Conservation (phyloP, 768 basidiomycete species). For the Leccinum disarticulatum region DNA sequence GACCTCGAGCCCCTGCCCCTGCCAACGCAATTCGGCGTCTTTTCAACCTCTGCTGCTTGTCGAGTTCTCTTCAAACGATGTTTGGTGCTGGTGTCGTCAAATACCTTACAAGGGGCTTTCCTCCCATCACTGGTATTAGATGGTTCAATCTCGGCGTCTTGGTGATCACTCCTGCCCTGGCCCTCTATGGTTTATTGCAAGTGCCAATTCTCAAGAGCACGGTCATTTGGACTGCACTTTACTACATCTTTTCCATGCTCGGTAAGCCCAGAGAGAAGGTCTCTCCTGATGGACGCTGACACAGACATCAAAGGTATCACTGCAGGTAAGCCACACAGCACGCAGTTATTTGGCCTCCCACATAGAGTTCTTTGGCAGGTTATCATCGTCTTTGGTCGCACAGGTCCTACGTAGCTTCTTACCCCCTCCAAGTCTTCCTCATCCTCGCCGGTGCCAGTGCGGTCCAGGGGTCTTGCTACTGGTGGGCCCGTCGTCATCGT, state of each 20-base stretch:
- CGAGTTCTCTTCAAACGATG: slow-evolving; percentile 10
- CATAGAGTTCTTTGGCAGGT: slow-evolving; percentile 37
- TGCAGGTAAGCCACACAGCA: slow-evolving; percentile 37
- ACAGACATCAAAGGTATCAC: slow-evolving; percentile 45
- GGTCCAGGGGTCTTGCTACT: slow-evolving; percentile 83
- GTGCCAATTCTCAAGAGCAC: slow-evolving; percentile 54
- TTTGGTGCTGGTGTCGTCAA: slow-evolving; percentile 8
- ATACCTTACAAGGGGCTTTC: slow-evolving; percentile 35
- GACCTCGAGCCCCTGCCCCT: slow-evolving; percentile 3
- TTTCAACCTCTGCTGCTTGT: slow-evolving; percentile 2
- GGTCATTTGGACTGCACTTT: slow-evolving; percentile 56
- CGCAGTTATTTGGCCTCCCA: background rate
- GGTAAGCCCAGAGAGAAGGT: slow-evolving; percentile 41
- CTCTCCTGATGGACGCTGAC: slow-evolving; percentile 13
- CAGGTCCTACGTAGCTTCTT: slow-evolving; percentile 74
- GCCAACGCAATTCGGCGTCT: slow-evolving; percentile 8
- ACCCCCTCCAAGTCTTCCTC: slow-evolving; percentile 68
- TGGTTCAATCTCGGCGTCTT: slow-evolving; percentile 81
- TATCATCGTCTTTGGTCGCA: slow-evolving; percentile 90
- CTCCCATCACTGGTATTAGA: slow-evolving; percentile 53
- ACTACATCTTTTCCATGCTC: slow-evolving; percentile 88
- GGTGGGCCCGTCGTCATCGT: slow-evolving; percentile 85
- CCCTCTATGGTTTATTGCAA: slow-evolving; percentile 63
- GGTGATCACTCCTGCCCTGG: slow-evolving; percentile 66
- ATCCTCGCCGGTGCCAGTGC: slow-evolving; percentile 77